Conservation (phyloP, 1,284 basidiomycete genomes). For the Puccinia horiana region DNA sequence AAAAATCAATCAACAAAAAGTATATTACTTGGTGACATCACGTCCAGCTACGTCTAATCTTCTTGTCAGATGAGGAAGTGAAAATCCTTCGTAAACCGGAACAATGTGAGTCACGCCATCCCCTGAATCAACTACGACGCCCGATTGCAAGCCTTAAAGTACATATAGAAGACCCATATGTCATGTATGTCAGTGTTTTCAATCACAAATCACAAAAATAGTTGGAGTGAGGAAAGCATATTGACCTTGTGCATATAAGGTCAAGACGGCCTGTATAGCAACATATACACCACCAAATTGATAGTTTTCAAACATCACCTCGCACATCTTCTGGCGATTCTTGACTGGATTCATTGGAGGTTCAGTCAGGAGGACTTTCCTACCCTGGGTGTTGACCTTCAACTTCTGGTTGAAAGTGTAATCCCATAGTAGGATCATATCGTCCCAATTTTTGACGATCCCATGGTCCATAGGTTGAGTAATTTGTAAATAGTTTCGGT, state of each 20-base stretch:
- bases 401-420: constrained; percentile 98
- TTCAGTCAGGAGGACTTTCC: constrained; percentile 92
- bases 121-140: constrained; percentile 97
- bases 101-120: constrained; percentile 99
- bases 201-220: not conserved
- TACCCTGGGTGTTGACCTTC: constrained; percentile 78
- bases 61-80: constrained; percentile 88
- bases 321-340: constrained; percentile 89
- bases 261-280: constrained; percentile 97
- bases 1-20: not conserved
- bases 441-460: constrained; percentile 97
- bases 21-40: constrained; percentile 76
- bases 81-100: constrained; percentile 94
- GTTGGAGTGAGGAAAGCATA: not conserved
- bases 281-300: constrained; percentile 95
- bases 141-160: constrained; percentile 82
- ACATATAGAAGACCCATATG: not conserved
- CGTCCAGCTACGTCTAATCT: constrained; percentile 95
- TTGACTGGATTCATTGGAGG: constrained; percentile 99
- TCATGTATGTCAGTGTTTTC: not conserved
- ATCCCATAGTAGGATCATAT: constrained; percentile 98
- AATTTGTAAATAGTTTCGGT: constrained; percentile 92
- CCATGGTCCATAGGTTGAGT: constrained; percentile 99
- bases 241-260: constrained; percentile 93
- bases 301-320: constrained; percentile 99